Percentiles rank a stretch among this genome's conserved stretches.
phyloP scores from a whole-genome alignment of 2,329 filamentous ascomycete genomes.

The Orbilia javanica region DNA sequence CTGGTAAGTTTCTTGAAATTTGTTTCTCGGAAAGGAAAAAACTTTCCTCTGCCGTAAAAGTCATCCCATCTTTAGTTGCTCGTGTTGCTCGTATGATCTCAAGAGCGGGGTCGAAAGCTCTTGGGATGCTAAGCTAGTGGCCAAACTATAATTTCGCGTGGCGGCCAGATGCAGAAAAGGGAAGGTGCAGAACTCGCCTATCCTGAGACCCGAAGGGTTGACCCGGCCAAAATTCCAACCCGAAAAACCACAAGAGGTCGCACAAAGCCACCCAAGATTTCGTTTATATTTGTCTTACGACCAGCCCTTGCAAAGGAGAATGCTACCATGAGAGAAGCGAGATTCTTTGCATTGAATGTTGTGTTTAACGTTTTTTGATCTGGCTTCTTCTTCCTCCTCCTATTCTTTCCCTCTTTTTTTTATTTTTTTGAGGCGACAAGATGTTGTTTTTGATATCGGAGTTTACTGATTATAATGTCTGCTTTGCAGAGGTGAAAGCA shows the following conservation, averaged over 20 bases:
- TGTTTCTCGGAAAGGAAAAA: constrained; percentile 4
- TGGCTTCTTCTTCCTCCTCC: neutral
- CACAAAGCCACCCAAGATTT: constrained; percentile 51
- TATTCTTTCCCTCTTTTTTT: too few relatives aligned
- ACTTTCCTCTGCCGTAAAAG: neutral
- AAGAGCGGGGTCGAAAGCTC: constrained; percentile 43
- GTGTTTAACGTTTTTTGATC: constrained; percentile 7
- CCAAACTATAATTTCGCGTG: constrained; percentile 50
- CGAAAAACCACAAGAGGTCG: constrained; percentile 25
- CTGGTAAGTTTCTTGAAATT: constrained; percentile 38
- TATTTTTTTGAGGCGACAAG: constrained; percentile 10
- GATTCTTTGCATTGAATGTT: constrained; percentile 8
- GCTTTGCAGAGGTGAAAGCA: constrained; percentile 59
- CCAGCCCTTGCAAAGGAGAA: neutral
- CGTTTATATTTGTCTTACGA: constrained; percentile 27
- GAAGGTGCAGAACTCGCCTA: constrained; percentile 57
- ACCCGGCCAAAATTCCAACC: constrained; percentile 30
- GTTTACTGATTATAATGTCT: constrained; percentile 54
- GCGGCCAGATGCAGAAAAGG: constrained; percentile 50
- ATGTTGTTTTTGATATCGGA: constrained; percentile 55
- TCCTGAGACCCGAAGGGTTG: constrained; percentile 43
- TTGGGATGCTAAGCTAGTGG: constrained; percentile 27
- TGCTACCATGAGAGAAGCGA: constrained; percentile 1
- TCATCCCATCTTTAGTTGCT: constrained; percentile 11
- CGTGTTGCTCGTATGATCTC: constrained; percentile 42